A percentile compares a stretch with the other conserved stretches of the same genome.
Conservation (phyloP, 768 basidiomycete genomes). For the Trametes meyenii region DNA sequence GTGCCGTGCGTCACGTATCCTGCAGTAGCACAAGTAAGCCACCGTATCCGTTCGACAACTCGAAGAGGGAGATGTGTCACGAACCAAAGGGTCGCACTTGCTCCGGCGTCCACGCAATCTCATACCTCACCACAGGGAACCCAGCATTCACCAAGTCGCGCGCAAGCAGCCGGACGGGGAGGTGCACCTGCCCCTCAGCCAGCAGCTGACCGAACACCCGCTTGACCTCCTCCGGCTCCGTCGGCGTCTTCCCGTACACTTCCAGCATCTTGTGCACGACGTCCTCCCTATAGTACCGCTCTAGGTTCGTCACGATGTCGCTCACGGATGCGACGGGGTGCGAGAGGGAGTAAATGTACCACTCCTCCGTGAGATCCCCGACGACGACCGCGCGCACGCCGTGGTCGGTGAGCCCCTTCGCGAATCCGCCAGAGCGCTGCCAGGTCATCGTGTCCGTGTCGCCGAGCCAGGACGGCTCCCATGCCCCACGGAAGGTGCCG, state of each 20-base stretch:
- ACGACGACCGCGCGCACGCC: slow-evolving; percentile 64
- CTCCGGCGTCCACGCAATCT: slow-evolving; percentile 71
- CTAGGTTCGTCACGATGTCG: slow-evolving; percentile 61
- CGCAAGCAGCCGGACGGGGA: slow-evolving; percentile 64
- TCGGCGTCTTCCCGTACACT: slow-evolving; percentile 43
- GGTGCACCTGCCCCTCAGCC: slow-evolving; percentile 64
- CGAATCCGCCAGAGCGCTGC: slow-evolving; percentile 66
- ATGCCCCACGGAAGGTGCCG: slow-evolving; percentile 71
- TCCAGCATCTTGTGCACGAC: slow-evolving; percentile 49
- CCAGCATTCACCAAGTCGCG: slow-evolving; percentile 56
- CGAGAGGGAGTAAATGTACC: slow-evolving; percentile 77
- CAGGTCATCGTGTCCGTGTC: slow-evolving; percentile 61
- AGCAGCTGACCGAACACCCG: slow-evolving; percentile 61
- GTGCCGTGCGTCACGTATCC: slow-evolving; percentile 74
- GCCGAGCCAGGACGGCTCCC: slow-evolving; percentile 62
- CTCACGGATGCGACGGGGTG: slow-evolving; percentile 52
- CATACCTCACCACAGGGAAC: slow-evolving; percentile 70
- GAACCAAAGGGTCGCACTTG: slow-evolving; percentile 57
- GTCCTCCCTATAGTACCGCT: slow-evolving; percentile 59
- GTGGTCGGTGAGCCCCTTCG: slow-evolving; percentile 51
- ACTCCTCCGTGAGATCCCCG: slow-evolving; percentile 76
- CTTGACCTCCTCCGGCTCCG: slow-evolving; percentile 46
- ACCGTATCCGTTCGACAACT: neutral
- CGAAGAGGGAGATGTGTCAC: slow-evolving; percentile 8
- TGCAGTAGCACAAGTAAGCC: slow-evolving; percentile 29